A percentile compares a stretch with the other conserved stretches of the same genome.
phyloP scores from a whole-genome alignment of 495 filamentous ascomycete genomes.

The Penicillium canariense region DNA sequence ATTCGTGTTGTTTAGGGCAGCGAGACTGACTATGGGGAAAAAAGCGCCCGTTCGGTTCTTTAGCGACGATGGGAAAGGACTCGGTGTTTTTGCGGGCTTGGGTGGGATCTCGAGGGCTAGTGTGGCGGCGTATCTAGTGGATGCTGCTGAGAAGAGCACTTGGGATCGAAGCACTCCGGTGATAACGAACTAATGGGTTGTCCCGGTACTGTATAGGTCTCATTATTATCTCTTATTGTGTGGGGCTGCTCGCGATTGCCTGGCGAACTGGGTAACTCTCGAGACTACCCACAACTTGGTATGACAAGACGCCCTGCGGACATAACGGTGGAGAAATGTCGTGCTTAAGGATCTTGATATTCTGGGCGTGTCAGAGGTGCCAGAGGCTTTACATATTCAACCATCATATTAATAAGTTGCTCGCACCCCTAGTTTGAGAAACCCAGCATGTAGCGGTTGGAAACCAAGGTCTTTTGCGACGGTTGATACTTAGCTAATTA shows the following conservation, averaged over 20 bases:
- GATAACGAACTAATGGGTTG: slow-evolving; percentile 16
- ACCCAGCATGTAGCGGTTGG: background rate
- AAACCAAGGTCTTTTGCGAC: slow-evolving; percentile 1
- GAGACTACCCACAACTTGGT: too few species aligned
- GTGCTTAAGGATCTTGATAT: background rate
- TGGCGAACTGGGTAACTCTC: too few species aligned
- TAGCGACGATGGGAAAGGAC: slow-evolving; percentile 34
- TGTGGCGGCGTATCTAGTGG: slow-evolving; percentile 42
- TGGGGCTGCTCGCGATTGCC: too few species aligned
- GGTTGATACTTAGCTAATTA: background rate
- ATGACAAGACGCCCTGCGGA: too few species aligned
- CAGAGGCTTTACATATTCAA: background rate
- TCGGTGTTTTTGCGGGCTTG: slow-evolving; percentile 18
- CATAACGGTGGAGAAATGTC: too few species aligned
- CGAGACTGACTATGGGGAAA: slow-evolving; percentile 32
- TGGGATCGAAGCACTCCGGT: slow-evolving; percentile 39
- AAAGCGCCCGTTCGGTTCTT: slow-evolving; percentile 29
- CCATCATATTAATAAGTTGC: background rate
- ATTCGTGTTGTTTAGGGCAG: slow-evolving; percentile 35
- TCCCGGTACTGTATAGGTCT: too few species aligned
- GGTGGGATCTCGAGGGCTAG: slow-evolving; percentile 36
- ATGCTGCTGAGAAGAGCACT: slow-evolving; percentile 34
- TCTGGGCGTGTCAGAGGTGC: background rate
- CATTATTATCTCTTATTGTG: too few species aligned
- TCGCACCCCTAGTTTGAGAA: background rate